These are phyloP conservation scores for Phytophthora meadii DNA, from an alignment of 352 stramenopile species.

Conservation along the genomic window DNA sequence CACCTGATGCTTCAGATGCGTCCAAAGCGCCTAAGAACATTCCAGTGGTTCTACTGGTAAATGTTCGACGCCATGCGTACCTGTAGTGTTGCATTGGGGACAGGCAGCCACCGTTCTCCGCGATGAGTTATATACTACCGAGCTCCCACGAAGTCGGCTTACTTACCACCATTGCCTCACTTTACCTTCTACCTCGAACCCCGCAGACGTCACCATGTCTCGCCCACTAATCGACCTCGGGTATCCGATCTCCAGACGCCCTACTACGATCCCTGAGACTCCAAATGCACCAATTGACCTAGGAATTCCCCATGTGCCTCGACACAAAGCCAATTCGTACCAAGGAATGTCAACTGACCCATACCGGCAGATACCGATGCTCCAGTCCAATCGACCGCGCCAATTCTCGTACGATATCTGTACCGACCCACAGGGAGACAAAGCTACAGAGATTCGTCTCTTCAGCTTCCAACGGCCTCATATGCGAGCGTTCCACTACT, in stretches of 20 bases:
- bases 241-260: constrained; percentile 7
- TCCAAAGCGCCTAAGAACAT: constrained; percentile 10
- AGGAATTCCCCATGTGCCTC: constrained; percentile 5
- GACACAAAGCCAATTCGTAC: constrained; percentile 16
- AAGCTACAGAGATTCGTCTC: constrained; percentile 73
- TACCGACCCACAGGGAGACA: constrained; percentile 39
- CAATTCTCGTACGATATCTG: constrained; percentile 30
- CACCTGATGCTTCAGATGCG: constrained; percentile 12
- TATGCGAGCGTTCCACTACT: constrained; percentile 93
- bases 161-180: not conserved
- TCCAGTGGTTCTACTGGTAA: not conserved
- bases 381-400: constrained; percentile 15
- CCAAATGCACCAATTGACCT: constrained; percentile 19
- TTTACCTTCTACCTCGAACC: constrained; percentile 14
- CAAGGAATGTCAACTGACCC: constrained; percentile 13
- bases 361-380: constrained; percentile 19
- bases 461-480: constrained; percentile 81
- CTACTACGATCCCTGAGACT: constrained; percentile 13
- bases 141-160: not conserved
- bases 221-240: constrained; percentile 21
- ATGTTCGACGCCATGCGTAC: not conserved
- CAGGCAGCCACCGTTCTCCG: not conserved
- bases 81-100: not conserved
- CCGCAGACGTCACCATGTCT: constrained; percentile 8
- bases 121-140: constrained; percentile 2